These are phyloP conservation scores for Cladosporium sp. DNA, from an alignment of 2,329 filamentous ascomycete species.

Conservation along the genomic window DNA sequence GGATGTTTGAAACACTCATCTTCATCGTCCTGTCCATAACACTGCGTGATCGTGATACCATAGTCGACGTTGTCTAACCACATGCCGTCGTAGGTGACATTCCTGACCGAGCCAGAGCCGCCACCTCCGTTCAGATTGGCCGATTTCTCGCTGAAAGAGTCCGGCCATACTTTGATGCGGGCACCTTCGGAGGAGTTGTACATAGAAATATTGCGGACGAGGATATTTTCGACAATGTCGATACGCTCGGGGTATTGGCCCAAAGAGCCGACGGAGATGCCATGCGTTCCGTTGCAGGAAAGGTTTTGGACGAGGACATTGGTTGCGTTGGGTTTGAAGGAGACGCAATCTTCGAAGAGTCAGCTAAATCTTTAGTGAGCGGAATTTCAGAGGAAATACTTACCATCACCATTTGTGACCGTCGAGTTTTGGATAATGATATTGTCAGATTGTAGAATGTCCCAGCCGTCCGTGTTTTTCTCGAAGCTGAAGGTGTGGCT, in stretches of 20 bases:
- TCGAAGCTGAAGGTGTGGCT: slow-evolving; percentile 46
- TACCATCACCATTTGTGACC: slow-evolving; percentile 54
- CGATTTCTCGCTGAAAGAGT: slow-evolving; percentile 39
- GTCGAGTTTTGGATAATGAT: slow-evolving; percentile 60
- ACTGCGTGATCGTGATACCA: slow-evolving; percentile 7
- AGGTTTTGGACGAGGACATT: slow-evolving; percentile 60
- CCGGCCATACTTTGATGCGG: slow-evolving; percentile 56
- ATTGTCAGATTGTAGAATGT: slow-evolving; percentile 54
- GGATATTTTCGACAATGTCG: slow-evolving; percentile 47
- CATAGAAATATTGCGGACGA: slow-evolving; percentile 43
- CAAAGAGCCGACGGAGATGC: slow-evolving; percentile 57
- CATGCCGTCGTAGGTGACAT: slow-evolving; percentile 29
- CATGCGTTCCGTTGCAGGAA: slow-evolving; percentile 60
- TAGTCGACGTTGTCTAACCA: slow-evolving; percentile 4
- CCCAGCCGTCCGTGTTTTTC: slow-evolving; percentile 55
- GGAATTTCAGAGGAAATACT: neutral
- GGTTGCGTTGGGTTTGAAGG: slow-evolving; percentile 58
- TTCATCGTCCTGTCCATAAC: slow-evolving; percentile 4
- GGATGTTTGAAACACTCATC: slow-evolving; percentile 38
- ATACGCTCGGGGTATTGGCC: slow-evolving; percentile 47
- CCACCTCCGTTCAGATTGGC: slow-evolving; percentile 51
- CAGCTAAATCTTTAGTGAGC: neutral
- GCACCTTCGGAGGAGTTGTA: slow-evolving; percentile 42
- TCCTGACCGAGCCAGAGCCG: slow-evolving; percentile 39
- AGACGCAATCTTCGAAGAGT: neutral